Conservation (phyloP, 23 red algal species). For the Pyropia haitanensis region DNA sequence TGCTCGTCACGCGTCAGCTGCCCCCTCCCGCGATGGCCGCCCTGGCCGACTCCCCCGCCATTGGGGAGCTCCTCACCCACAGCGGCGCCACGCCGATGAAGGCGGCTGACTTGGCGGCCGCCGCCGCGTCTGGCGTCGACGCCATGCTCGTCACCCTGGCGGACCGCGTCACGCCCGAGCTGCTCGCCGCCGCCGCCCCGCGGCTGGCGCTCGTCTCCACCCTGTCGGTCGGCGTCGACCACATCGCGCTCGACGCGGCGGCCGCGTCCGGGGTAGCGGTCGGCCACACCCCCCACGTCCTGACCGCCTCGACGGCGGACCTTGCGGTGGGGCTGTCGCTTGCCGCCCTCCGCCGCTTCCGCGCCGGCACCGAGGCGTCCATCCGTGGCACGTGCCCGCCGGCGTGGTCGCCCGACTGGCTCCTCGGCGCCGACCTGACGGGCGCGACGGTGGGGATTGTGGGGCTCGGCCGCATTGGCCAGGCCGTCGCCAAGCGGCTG, state of each 20-base stretch:
- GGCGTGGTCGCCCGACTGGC: slow-evolving; percentile 71
- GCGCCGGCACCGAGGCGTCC: slow-evolving; percentile 64
- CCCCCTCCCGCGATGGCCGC: slow-evolving; percentile 27
- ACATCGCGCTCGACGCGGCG: slow-evolving; percentile 58
- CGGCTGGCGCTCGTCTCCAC: slow-evolving; percentile 68
- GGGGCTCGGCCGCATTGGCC: slow-evolving; percentile 80
- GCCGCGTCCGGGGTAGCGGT: slow-evolving; percentile 32
- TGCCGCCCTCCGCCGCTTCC: slow-evolving; percentile 69
- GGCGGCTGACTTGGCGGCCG: not conserved
- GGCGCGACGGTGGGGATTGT: slow-evolving; percentile 69
- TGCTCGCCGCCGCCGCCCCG: slow-evolving; percentile 24
- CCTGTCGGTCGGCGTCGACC: slow-evolving; percentile 84
- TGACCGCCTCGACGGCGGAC: slow-evolving; percentile 92
- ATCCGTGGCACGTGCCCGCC: slow-evolving; percentile 42
- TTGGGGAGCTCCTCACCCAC: slow-evolving; percentile 19
- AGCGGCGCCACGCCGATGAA: slow-evolving; percentile 35
- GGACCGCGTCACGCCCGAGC: slow-evolving; percentile 37
- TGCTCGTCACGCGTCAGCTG: slow-evolving; percentile 57
- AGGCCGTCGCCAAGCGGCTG: slow-evolving; percentile 66
- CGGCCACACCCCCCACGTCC: slow-evolving; percentile 76
- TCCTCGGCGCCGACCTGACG: slow-evolving; percentile 73
- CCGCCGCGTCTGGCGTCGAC: slow-evolving; percentile 12
- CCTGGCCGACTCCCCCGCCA: slow-evolving; percentile 29
- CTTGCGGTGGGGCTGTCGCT: slow-evolving; percentile 66
- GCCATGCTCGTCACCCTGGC: slow-evolving; percentile 38